Conservation (phyloP, 2,329 filamentous ascomycete species). For the Passalora sequoiae region DNA sequence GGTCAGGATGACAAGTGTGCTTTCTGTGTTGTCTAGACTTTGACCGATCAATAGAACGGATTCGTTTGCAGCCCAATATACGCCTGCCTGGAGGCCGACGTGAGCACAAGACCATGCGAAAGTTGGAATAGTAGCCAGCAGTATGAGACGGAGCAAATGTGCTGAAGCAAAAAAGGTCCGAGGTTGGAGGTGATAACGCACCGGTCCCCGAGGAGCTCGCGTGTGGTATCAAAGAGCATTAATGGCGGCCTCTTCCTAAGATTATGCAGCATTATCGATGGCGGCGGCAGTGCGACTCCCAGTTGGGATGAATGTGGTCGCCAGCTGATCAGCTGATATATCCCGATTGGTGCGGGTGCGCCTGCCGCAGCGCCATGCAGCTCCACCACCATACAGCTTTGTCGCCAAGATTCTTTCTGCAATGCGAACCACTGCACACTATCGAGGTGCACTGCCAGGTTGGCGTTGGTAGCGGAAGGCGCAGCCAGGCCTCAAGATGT, state of each 20-base stretch:
- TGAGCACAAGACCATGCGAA: background rate
- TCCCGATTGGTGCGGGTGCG: slow-evolving; percentile 2
- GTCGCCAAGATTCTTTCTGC: slow-evolving; percentile 1
- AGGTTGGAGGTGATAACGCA: background rate
- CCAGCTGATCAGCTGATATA: slow-evolving; percentile 5
- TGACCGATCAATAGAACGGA: too few species aligned
- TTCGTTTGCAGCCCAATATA: background rate
- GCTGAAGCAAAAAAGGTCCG: background rate
- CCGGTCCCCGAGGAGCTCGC: background rate
- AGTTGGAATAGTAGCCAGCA: too few species aligned
- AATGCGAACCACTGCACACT: background rate
- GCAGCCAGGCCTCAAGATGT: too few species aligned
- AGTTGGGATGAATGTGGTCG: slow-evolving; percentile 5
- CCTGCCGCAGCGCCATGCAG: slow-evolving; percentile 3
- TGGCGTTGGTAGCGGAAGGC: background rate
- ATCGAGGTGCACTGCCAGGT: background rate
- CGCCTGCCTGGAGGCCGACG: slow-evolving; percentile 2
- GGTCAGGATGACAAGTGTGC: too few species aligned
- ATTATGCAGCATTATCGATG: slow-evolving; percentile 6
- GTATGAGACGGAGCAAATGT: too few species aligned
- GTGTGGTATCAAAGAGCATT: background rate
- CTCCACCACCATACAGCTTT: background rate
- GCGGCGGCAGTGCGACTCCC: slow-evolving; percentile 8
- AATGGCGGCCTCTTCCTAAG: slow-evolving; percentile 5
- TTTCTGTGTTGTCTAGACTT: too few species aligned